These are phyloP conservation scores for Senna siamea DNA, from an alignment of 306 rosid species.

Conservation along the genomic window DNA sequence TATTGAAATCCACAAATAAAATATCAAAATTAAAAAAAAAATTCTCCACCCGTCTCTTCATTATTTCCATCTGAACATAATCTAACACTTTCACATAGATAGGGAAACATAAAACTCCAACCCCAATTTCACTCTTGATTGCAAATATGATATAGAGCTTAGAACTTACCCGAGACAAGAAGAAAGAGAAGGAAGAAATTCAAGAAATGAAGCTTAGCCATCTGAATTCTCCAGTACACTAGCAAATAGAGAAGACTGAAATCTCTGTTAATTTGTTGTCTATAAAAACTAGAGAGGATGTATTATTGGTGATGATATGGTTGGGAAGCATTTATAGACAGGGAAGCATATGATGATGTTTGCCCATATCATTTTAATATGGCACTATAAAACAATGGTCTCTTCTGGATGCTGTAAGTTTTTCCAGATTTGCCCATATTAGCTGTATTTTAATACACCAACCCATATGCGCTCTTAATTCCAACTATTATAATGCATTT, in stretches of 20 bases:
- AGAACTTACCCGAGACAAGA: slow-evolving; percentile 1
- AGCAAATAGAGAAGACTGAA: background rate
- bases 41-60: too few species aligned
- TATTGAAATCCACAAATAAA: too few species aligned
- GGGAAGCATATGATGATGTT: background rate
- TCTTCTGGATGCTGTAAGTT: background rate
- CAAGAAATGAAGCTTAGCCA: background rate
- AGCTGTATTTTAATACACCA: background rate
- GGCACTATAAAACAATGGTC: background rate
- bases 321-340: background rate
- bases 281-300: background rate
- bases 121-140: background rate
- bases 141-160: background rate
- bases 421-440: background rate
- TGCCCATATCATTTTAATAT: background rate
- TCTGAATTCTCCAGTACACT: background rate
- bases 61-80: too few species aligned
- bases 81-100: background rate
- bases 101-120: background rate
- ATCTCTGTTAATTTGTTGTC: background rate
- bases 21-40: too few species aligned
- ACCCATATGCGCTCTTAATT: background rate
- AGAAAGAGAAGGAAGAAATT: slow-evolving; percentile 1
- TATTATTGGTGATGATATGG: background rate
- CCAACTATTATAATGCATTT: background rate